Base-by-base conservation (phyloP, 306 rosid genomes). In the Purshia tridentata region DNA sequence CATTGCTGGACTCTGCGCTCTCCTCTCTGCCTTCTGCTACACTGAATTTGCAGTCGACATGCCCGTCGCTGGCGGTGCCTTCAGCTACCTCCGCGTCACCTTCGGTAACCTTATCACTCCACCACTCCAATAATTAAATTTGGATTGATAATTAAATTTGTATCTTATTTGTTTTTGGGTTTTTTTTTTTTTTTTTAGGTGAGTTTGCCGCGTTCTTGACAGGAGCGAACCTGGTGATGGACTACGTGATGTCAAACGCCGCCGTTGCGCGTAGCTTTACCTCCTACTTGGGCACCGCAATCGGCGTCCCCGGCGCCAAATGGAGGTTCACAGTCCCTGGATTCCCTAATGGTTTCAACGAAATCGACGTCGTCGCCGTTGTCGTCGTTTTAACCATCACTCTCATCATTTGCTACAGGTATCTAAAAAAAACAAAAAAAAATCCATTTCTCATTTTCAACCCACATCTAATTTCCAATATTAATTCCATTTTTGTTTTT, bases 1-100 rank as follows among this genome's bases (percentile, higher is more conserved):
- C 96, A 91, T 93, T 89, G 97, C 98, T 45, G 96, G 98, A 8
- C 69, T 93, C 85, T 93, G 96, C 13, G 93, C 98, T 22, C 94
- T 93, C 15, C 86, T 93, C 70, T 91, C 98, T 35, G 94, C 98
- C 64, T 91, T 93, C 80, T 93, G 98, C 79, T 93, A 93, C 91
- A 93, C 94, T 8, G 98, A 93, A 83, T 93, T 91, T 72, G 98
- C 98, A 29, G 98, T 93, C 57, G 90, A 91, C 63, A 87, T 93
- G 91, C 98, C 98, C 1, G 92, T 93, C 29, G 97, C 98, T 46
- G 97, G 98, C 41, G 98, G 98, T 5, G 98, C 98, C 67, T 93
- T 93, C 80, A 91, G 98, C 82, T 93, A 91, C 80, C 96, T 93
- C 47, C 97, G 98, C 39, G 87, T 91, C 77, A 93, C 98, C 2